Evolutionary conservation across 805 yeast species (phyloP), one percentile per base, ranked within the genome.

Genomic region (Spathaspora gorwiae): DNA sequence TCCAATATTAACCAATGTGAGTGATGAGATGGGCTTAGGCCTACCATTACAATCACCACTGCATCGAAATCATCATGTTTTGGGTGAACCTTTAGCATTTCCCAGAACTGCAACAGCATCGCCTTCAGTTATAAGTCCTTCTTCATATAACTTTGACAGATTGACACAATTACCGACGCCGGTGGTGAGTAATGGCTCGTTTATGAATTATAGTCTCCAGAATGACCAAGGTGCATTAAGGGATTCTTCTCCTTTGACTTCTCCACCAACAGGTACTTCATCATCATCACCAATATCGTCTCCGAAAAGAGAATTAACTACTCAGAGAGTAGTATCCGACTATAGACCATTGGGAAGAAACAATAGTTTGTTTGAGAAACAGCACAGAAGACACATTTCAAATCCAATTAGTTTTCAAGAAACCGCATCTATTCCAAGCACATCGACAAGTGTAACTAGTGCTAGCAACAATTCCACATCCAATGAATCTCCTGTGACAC

Each of bases 161-260:
- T 59, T 73, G 12, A 64, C 76, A 1, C 75, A 68, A 41, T 56
- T 75, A 14, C 80, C 80, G 2, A 73, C 79, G 0, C 80, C 80
- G 1, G 54, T 74, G 2, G 53, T 66, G 6, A 59, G 54, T 27
- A 49, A 41, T 30, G 60, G 57, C 1, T 50, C 57, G 5, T 59
- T 60, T 46, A 37, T 51, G 5, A 49, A 39, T 26, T 52, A 50
- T 40, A 46, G 49, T 13, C 51, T 49, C 6, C 8, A 30, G 27
- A 41, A 38, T 24, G 38, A 36, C 26, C 26, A 26, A 30, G 26
- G 19, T 7, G 4, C 35, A 6, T 40, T 45, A 14, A 29, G 32
- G 5, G 32, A 29, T 9, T 29, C 32, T 9, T 9, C 9, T 9
- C 9, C 12, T 9, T 9, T 9, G 12, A 11, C 12, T 9, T 9